These are phyloP conservation scores for Juncus effusus DNA, from an alignment of 176 grass and related monocot species.

Conservation along the genomic window DNA sequence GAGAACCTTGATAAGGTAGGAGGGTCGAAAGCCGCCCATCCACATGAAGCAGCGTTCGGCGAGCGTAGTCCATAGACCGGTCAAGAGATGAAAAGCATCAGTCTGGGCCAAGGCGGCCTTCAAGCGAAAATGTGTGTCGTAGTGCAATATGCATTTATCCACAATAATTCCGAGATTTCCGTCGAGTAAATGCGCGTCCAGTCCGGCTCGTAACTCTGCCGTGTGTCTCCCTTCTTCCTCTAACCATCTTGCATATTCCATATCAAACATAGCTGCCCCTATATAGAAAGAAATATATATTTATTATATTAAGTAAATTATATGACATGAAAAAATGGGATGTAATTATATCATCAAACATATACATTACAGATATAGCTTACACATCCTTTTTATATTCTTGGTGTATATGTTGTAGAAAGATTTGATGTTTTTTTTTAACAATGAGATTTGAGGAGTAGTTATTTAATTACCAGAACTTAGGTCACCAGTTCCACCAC, in stretches of 20 bases:
- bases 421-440: conserved; percentile 7
- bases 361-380: too few relatives aligned
- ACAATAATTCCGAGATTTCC: conserved; percentile 59
- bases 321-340: too few relatives aligned
- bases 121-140: conserved; percentile 87
- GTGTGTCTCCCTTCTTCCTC: conserved; percentile 65
- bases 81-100: conserved; percentile 91
- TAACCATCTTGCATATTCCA: conserved; percentile 87
- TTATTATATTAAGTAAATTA: too few relatives aligned
- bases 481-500: conserved; percentile 53
- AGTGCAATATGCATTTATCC: conserved; percentile 77
- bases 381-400: too few relatives aligned
- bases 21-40: conserved; percentile 98
- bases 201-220: conserved; percentile 49
- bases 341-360: too few relatives aligned
- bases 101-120: conserved; percentile 50
- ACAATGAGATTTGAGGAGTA: neutral
- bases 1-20: conserved; percentile 80
- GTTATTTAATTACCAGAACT: conserved; percentile 56
- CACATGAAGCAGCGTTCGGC: conserved; percentile 93
- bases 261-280: conserved; percentile 87
- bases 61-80: conserved; percentile 62
- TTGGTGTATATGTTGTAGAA: neutral
- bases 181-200: conserved; percentile 71
- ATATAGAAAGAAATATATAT: neutral